Base-by-base conservation (phyloP, 371 early-diverging fungal genomes). In the Apophysomyces elegans region DNA sequence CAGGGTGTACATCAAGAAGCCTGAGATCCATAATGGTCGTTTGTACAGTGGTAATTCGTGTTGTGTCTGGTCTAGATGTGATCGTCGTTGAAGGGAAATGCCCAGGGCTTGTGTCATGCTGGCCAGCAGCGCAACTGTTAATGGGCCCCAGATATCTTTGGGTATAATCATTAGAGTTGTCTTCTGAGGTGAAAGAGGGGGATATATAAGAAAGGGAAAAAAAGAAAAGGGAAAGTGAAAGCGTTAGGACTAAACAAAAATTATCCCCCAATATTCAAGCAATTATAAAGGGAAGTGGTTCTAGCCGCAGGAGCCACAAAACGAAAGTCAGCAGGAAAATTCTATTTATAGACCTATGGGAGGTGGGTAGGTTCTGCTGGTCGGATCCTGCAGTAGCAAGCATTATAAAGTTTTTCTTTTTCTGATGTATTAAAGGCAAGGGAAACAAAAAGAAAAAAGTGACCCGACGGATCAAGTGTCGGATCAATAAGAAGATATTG, bases 1-100 rank as follows among this genome's bases (percentile, higher is more conserved):
- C 46, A 89, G 64, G 44, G 93, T 84, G 61, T 91, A 93, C 36
- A 89, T 85, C 18, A 84, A 77, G 63, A 93, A 88, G 12, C 94
- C 83, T 13, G 75, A 64, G 16, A 80, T 58, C 79, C 80, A 78
- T 44, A 79, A 57, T 16, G 83, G 76, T 45, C 71, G 64, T 70
- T 79, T 77, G 62, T 79, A 85, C 45, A 78, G 75, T 16, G 84
- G 81, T 26, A 76, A 70, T 16, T 76, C 69, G 14, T 73, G 46
- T 44, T 61, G 65, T 11, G 65, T 70, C 46, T 78, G 74, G 50
- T 77, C 70, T 26, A 87, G 78, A 81, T 89, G 87, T 16, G 86
- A 84, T 56, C 86, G 86, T 58, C 90, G 77, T 65, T 92, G 92
- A 45, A 92, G 68, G 1, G 92, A 89, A 62, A 92, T 79, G 7